These are phyloP conservation scores for Elymus sibiricus DNA, from an alignment of 176 grass and related monocot genomes.

Conservation along the genomic window DNA sequence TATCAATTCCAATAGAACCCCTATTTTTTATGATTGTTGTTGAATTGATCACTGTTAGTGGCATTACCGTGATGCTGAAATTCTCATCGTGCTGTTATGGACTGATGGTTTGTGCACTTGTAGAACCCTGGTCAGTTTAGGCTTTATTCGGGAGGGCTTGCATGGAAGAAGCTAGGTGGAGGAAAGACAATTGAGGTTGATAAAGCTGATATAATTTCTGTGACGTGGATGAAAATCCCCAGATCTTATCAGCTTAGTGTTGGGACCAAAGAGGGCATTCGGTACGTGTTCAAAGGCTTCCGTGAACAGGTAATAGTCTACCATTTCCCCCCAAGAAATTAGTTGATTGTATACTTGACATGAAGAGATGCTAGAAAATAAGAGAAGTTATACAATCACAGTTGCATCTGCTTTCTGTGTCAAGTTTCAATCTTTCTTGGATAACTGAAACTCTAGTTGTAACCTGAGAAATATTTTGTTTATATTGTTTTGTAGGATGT, in stretches of 20 bases:
- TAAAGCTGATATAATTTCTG: constrained; percentile 58
- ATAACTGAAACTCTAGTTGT: neutral
- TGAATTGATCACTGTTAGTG: neutral
- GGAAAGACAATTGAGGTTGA: constrained; percentile 76
- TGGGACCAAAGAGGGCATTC: constrained; percentile 65
- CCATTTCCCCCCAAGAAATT: neutral
- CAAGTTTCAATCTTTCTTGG: neutral
- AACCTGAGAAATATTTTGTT: constrained; percentile 6
- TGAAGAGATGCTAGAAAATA: constrained; percentile 12
- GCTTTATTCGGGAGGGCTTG: constrained; percentile 59
- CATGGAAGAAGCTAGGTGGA: constrained; percentile 86
- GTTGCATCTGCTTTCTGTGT: neutral
- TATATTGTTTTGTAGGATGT: constrained; percentile 62
- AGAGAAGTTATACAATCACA: constrained; percentile 23
- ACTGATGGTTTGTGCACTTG: constrained; percentile 22
- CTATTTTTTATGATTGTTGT: constrained; percentile 5
- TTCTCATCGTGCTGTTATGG: neutral
- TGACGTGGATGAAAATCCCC: constrained; percentile 76
- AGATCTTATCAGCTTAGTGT: constrained; percentile 75
- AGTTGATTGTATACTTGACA: neutral
- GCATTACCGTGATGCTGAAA: constrained; percentile 10
- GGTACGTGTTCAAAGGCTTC: constrained; percentile 74
- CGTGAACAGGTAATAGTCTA: constrained; percentile 58
- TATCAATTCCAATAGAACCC: neutral
- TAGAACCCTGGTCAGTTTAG: constrained; percentile 84